Evolutionary conservation across 106 monocot genomes (phyloP).

Genomic region (Amphibolis antarctica): DNA sequence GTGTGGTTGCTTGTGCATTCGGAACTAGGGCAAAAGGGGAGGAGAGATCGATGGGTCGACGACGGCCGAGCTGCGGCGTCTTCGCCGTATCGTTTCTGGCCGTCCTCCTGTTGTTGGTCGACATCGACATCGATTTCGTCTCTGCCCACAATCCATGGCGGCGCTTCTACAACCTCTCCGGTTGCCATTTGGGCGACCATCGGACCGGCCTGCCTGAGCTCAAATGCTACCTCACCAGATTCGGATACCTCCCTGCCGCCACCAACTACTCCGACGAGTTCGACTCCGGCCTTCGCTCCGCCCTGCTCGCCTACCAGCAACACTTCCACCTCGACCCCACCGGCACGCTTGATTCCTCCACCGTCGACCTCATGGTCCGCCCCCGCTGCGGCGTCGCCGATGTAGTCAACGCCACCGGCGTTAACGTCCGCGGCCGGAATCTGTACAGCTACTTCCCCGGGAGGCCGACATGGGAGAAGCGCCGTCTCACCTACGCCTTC

Average conservation of each 20-base stretch:
- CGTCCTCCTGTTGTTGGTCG: background rate
- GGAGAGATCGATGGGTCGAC: too few species aligned
- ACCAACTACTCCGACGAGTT: constrained; percentile 44
- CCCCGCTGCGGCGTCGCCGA: constrained; percentile 76
- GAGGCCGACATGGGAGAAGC: constrained; percentile 43
- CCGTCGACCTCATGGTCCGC: constrained; percentile 29
- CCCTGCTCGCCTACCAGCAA: constrained; percentile 48
- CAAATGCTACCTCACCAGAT: constrained; percentile 52
- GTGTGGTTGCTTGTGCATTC: too few species aligned
- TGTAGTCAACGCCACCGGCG: constrained; percentile 29
- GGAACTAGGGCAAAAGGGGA: too few species aligned
- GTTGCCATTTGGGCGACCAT: constrained; percentile 48
- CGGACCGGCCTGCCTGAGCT: constrained; percentile 27
- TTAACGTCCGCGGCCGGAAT: constrained; percentile 20
- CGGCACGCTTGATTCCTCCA: constrained; percentile 42
- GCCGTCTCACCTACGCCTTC: constrained; percentile 46
- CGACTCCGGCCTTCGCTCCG: constrained; percentile 32
- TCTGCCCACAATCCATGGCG: constrained; percentile 37
- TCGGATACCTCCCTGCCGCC: constrained; percentile 57
- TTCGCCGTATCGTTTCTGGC: too few species aligned
- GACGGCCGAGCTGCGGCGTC: too few species aligned
- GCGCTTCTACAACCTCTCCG: constrained; percentile 49
- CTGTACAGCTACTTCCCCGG: constrained; percentile 65
- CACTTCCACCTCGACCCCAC: constrained; percentile 41
- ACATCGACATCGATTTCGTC: background rate